Evolutionary conservation across 495 filamentous ascomycete species (phyloP).

Genomic region (Copromyces sp.): DNA sequence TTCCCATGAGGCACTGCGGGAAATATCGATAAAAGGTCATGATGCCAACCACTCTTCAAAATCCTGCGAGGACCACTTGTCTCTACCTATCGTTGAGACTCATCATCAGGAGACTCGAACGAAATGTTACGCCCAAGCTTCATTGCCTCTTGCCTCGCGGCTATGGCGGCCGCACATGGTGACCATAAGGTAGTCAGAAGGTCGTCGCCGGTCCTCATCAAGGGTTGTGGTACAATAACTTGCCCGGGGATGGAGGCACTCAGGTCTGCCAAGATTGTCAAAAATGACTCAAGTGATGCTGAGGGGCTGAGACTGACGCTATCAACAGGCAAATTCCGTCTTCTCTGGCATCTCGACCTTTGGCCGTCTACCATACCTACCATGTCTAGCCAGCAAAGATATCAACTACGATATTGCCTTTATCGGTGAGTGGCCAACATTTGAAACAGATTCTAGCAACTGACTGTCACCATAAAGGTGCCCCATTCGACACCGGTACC

Average conservation of each 20-base stretch:
- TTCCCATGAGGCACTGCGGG: background rate
- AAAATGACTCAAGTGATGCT: no score
- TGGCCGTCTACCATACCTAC: constrained; percentile 65
- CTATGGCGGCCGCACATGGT: constrained; percentile 21
- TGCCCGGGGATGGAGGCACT: constrained; percentile 48
- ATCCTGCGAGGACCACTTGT: background rate
- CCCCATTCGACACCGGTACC: constrained; percentile 33
- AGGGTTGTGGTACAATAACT: constrained; percentile 43
- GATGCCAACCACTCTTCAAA: background rate
- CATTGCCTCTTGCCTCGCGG: constrained; percentile 16
- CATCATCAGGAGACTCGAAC: background rate
- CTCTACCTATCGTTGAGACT: background rate
- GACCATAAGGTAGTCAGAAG: constrained; percentile 30
- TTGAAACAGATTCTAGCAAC: constrained; percentile 35
- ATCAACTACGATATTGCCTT: constrained; percentile 70
- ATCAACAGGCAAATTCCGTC: constrained; percentile 37
- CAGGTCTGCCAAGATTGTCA: constrained; percentile 34
- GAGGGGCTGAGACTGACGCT: constrained; percentile 4
- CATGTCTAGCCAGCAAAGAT: constrained; percentile 59
- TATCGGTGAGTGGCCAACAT: constrained; percentile 61
- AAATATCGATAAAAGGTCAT: background rate
- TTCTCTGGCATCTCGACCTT: constrained; percentile 84
- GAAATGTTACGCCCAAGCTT: constrained; percentile 17
- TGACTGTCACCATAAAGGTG: constrained; percentile 19
- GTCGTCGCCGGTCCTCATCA: constrained; percentile 38